Evolutionary conservation across 2,329 filamentous ascomycete species (phyloP), one percentile per base, ranked within the genome.

Genomic region (Paramyrothecium sp.): DNA sequence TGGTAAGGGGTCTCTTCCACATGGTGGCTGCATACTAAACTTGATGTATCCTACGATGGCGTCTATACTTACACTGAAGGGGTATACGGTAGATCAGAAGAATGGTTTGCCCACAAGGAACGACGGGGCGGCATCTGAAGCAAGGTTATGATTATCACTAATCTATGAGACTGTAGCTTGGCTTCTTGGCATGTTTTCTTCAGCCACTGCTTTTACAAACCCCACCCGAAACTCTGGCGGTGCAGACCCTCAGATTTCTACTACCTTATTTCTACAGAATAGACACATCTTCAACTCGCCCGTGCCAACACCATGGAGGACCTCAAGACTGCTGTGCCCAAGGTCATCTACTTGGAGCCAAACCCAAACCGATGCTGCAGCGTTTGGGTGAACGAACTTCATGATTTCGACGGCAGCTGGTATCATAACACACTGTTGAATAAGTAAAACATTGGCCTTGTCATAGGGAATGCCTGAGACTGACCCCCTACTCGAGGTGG

Each of bases 301-400:
- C 74, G 81, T 1, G 76, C 84, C 0, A 81, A 71, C 11, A 86
- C 81, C 0, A 69, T 87, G 4, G 76, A 79, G 33, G 82, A 81
- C 0, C 68, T 87, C n/a, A 83, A 84, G 71, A 80, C 75, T 0
- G 81, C 77, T 0, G 73, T 78, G 41, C 78, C 75, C 20, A 83
- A 81, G 60, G 65, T 73, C 3, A 79, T 86, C 23, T 86, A 80
- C 71, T 75, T 73, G 0, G 79, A 81, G 55, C 69, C 67, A 4
- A 77, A 75, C 17, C 64, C 81, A 2, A 71, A 70, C 3, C 72
- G 80, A 17, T 80, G 79, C 67, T 81, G 80, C 66, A 84, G 83
- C 55, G 77, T 86, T 41, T 86, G 83, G 83, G 82, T 83, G 0
- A 83, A 82, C 0, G 82, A 85, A 61, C 70, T 84, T 0, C 82